Conservation (phyloP, 2,329 filamentous ascomycete genomes). For the Pseudogymnoascus sp. region DNA sequence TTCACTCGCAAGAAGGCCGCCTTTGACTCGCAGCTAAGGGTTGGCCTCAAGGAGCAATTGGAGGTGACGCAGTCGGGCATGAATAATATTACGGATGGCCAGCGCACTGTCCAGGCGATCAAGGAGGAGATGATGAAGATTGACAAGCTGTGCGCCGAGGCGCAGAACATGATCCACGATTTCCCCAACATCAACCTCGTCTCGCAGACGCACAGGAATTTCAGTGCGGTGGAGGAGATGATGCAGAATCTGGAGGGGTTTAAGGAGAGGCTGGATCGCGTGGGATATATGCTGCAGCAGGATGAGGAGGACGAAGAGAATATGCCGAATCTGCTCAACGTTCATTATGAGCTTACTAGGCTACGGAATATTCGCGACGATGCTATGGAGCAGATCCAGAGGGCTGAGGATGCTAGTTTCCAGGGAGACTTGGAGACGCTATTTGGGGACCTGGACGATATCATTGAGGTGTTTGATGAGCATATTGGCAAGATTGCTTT, state of each 20-base stretch:
- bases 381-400: slow-evolving; percentile 90
- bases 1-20: slow-evolving; percentile 90
- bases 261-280: slow-evolving; percentile 63
- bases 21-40: slow-evolving; percentile 82
- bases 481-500: slow-evolving; percentile 83
- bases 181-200: slow-evolving; percentile 89
- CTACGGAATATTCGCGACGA: slow-evolving; percentile 91
- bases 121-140: slow-evolving; percentile 99
- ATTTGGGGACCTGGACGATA: slow-evolving; percentile 77
- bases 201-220: slow-evolving; percentile 92
- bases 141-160: slow-evolving; percentile 92
- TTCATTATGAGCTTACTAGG: slow-evolving; percentile 88
- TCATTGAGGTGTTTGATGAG: slow-evolving; percentile 92
- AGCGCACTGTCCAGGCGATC: slow-evolving; percentile 84
- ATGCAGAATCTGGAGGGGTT: slow-evolving; percentile 84
- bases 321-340: slow-evolving; percentile 82
- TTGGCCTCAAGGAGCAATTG: slow-evolving; percentile 82
- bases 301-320: slow-evolving; percentile 82
- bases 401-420: slow-evolving; percentile 63
- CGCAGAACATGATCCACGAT: slow-evolving; percentile 94
- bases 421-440: slow-evolving; percentile 82
- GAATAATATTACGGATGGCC: slow-evolving; percentile 77
- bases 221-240: slow-evolving; percentile 89
- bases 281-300: slow-evolving; percentile 71
- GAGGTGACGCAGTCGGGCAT: slow-evolving; percentile 93